Conservation (phyloP, 768 basidiomycete genomes). For the Boletus subcaerulescens region DNA sequence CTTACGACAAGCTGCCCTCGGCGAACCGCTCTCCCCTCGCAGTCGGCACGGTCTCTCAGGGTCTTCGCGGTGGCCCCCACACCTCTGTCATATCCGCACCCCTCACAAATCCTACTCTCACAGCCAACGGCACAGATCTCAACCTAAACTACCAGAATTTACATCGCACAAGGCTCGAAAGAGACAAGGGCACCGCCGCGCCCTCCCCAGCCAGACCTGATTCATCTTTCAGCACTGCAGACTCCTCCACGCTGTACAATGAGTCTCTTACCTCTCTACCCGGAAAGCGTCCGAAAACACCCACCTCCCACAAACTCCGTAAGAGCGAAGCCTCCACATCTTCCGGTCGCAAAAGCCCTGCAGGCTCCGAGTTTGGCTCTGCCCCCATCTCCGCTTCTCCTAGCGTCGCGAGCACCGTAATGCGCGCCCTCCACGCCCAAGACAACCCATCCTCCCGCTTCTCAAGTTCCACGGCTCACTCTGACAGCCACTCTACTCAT, state of each 20-base stretch:
- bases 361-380: slow-evolving; percentile 53
- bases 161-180: slow-evolving; percentile 49
- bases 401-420: slow-evolving; percentile 32
- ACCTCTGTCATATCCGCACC: slow-evolving; percentile 66
- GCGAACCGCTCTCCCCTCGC: slow-evolving; percentile 60
- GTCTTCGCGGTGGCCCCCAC: slow-evolving; percentile 39
- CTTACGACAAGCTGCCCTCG: slow-evolving; percentile 62
- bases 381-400: slow-evolving; percentile 34
- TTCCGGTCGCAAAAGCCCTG: slow-evolving; percentile 48
- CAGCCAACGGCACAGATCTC: slow-evolving; percentile 66
- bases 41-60: slow-evolving; percentile 54
- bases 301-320: slow-evolving; percentile 34
- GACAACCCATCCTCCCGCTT: slow-evolving; percentile 62
- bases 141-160: slow-evolving; percentile 59
- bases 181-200: slow-evolving; percentile 43
- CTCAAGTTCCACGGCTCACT: slow-evolving; percentile 40
- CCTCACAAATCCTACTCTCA: slow-evolving; percentile 79
- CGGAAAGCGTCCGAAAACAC: slow-evolving; percentile 34
- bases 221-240: slow-evolving; percentile 54
- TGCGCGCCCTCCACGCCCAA: slow-evolving; percentile 54
- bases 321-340: slow-evolving; percentile 58
- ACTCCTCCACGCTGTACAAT: slow-evolving; percentile 58
- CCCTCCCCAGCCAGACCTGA: slow-evolving; percentile 37
- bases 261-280: slow-evolving; percentile 43
- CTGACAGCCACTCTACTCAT: slow-evolving; percentile 42